Evolutionary conservation across 75 land plant species (phyloP).

Genomic region (Picea glauca): DNA sequence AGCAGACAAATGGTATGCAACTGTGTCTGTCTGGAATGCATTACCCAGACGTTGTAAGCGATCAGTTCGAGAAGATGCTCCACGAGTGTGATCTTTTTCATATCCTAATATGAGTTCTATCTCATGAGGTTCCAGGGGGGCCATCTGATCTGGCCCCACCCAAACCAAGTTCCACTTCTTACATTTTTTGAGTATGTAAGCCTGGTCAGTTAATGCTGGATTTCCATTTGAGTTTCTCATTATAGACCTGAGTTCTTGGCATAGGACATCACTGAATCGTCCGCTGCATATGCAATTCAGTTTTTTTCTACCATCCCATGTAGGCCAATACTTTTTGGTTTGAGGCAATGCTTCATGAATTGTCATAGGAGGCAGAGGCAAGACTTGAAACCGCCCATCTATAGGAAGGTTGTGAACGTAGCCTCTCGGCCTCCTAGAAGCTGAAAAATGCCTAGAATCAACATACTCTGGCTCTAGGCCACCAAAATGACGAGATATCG

Average conservation of each 20-base stretch:
- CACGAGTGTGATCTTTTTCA: constrained; percentile 74
- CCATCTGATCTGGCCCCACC: constrained; percentile 60
- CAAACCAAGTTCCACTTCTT: constrained; percentile 72
- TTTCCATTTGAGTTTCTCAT: constrained; percentile 16
- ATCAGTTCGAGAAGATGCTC: constrained; percentile 47
- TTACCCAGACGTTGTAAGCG: constrained; percentile 62
- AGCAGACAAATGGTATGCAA: constrained; percentile 39
- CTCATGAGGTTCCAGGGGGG: constrained; percentile 78
- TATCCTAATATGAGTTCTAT: constrained; percentile 67
- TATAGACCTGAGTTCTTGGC: constrained; percentile 20
- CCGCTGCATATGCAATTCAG: constrained; percentile 50
- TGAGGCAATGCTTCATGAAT: constrained; percentile 61
- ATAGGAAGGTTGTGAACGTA: constrained; percentile 82
- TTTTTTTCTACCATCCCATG: constrained; percentile 63
- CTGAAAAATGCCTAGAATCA: constrained; percentile 68
- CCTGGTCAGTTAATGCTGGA: constrained; percentile 35
- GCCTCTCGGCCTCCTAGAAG: constrained; percentile 61
- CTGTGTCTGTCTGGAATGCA: constrained; percentile 59
- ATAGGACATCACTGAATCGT: constrained; percentile 19
- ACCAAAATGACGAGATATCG: constrained; percentile 50
- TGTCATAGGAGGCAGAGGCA: constrained; percentile 61
- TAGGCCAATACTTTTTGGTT: constrained; percentile 60
- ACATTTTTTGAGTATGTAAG: constrained; percentile 38
- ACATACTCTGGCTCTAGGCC: constrained; percentile 77
- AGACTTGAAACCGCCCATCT: constrained; percentile 36